Evolutionary conservation across 2,329 filamentous ascomycete genomes (phyloP).

Genomic region (Alternaria solani): DNA sequence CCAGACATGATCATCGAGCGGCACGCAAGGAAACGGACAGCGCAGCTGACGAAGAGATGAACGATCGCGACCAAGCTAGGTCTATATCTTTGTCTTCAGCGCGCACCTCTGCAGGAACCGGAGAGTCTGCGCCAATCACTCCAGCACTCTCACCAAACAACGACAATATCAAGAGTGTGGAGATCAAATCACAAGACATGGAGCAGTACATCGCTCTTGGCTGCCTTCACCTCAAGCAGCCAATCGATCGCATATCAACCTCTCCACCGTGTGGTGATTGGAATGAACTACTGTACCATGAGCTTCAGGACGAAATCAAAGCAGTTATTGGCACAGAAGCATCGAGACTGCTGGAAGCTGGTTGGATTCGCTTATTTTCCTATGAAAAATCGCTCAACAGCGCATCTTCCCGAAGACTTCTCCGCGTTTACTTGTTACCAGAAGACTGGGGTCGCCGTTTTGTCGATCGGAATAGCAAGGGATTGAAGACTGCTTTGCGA

Average conservation of each 20-base stretch:
- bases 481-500: slow-evolving; percentile 58
- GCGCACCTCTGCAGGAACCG: slow-evolving; percentile 1
- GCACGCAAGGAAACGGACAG: not conserved
- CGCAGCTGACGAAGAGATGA: not conserved
- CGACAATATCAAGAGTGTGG: not conserved
- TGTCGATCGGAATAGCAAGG: slow-evolving; percentile 60
- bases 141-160: slow-evolving; percentile 14
- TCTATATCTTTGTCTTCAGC: not conserved
- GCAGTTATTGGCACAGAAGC: slow-evolving; percentile 35
- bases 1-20: slow-evolving; percentile 5
- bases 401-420: slow-evolving; percentile 16
- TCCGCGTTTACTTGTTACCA: slow-evolving; percentile 70
- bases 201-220: slow-evolving; percentile 47
- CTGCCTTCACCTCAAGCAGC: slow-evolving; percentile 37
- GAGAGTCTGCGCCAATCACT: slow-evolving; percentile 21
- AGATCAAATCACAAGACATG: slow-evolving; percentile 26
- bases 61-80: not conserved
- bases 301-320: slow-evolving; percentile 33
- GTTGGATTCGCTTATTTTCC: slow-evolving; percentile 46
- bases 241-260: not conserved
- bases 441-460: slow-evolving; percentile 67
- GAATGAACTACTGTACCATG: slow-evolving; percentile 33
- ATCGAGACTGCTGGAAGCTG: slow-evolving; percentile 41
- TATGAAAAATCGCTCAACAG: slow-evolving; percentile 7
- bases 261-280: slow-evolving; percentile 23